Conservation (phyloP, 176 grass and related monocot species). For the Tillandsia leiboldiana region DNA sequence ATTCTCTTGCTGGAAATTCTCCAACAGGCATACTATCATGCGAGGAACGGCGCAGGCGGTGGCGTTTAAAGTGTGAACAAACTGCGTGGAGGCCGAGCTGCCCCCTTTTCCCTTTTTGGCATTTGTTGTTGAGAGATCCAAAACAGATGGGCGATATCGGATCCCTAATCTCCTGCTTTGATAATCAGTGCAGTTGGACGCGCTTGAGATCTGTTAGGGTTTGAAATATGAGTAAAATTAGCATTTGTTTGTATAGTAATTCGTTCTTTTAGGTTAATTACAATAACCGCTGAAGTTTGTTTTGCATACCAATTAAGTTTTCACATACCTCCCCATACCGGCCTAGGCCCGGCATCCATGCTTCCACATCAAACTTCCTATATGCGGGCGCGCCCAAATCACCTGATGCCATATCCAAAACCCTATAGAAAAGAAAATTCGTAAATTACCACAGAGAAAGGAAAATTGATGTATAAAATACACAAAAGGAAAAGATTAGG, state of each 20-base stretch:
- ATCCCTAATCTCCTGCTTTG: conserved; percentile 79
- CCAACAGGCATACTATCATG: conserved; percentile 68
- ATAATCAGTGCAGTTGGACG: conserved; percentile 92
- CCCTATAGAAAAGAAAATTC: conserved; percentile 26
- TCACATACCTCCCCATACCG: conserved; percentile 76
- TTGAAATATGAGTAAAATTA: neutral
- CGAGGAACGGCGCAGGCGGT: conserved; percentile 81
- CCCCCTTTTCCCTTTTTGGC: conserved; percentile 57
- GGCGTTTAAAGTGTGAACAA: conserved; percentile 79
- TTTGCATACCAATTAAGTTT: too few relatives aligned
- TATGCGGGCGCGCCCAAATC: conserved; percentile 82
- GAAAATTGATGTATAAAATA: neutral
- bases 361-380: conserved; percentile 85
- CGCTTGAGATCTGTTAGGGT: conserved; percentile 66
- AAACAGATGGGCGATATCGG: conserved; percentile 48
- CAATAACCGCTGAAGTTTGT: too few relatives aligned
- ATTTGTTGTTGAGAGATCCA: conserved; percentile 22
- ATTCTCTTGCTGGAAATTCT: conserved; percentile 76
- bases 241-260: too few relatives aligned
- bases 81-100: conserved; percentile 39
- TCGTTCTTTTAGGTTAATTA: neutral
- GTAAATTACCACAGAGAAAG: neutral
- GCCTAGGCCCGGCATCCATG: conserved; percentile 95
- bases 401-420: conserved; percentile 82
- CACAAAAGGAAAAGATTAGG: conserved; percentile 9